phyloP scores from a whole-genome alignment of 2,329 filamentous ascomycete species.

The Fusarium pininemorale region DNA sequence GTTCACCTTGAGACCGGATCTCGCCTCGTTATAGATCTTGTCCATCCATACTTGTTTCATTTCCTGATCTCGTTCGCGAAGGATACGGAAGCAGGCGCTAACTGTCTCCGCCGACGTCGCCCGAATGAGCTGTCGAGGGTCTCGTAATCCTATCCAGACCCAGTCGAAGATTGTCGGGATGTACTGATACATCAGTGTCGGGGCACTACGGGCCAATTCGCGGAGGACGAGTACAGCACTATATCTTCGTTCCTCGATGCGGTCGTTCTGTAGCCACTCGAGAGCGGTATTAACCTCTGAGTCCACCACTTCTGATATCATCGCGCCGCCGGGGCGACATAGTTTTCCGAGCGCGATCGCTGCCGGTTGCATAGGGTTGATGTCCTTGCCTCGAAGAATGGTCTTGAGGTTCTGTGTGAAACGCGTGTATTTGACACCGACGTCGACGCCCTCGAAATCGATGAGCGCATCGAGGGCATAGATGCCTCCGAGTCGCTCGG shows the following conservation, averaged over 20 bases:
- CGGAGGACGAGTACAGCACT: slow-evolving; percentile 90
- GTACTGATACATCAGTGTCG: slow-evolving; percentile 94
- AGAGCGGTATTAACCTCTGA: slow-evolving; percentile 95
- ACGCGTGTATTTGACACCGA: slow-evolving; percentile 90
- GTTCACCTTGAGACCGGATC: slow-evolving; percentile 79
- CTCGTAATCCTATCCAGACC: slow-evolving; percentile 93
- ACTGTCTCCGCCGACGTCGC: slow-evolving; percentile 93
- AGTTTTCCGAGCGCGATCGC: slow-evolving; percentile 89
- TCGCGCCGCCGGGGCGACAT: slow-evolving; percentile 88
- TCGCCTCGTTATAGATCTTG: slow-evolving; percentile 88
- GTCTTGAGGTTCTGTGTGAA: slow-evolving; percentile 91
- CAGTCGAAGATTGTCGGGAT: slow-evolving; percentile 95
- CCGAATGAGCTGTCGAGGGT: slow-evolving; percentile 89
- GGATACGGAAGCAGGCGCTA: slow-evolving; percentile 94
- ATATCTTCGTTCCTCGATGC: slow-evolving; percentile 91
- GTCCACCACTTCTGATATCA: slow-evolving; percentile 95
- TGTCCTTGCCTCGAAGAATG: slow-evolving; percentile 90
- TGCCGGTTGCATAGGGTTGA: slow-evolving; percentile 88
- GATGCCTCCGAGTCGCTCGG: slow-evolving; percentile 90
- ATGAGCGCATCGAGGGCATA: slow-evolving; percentile 92
- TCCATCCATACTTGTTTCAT: slow-evolving; percentile 89
- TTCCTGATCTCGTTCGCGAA: slow-evolving; percentile 88
- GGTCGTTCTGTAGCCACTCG: slow-evolving; percentile 95
- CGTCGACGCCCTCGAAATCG: slow-evolving; percentile 95
- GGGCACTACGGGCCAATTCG: slow-evolving; percentile 90